These are phyloP conservation scores for Alternaria solani DNA, from an alignment of 2,329 filamentous ascomycete species.

Conservation along the genomic window DNA sequence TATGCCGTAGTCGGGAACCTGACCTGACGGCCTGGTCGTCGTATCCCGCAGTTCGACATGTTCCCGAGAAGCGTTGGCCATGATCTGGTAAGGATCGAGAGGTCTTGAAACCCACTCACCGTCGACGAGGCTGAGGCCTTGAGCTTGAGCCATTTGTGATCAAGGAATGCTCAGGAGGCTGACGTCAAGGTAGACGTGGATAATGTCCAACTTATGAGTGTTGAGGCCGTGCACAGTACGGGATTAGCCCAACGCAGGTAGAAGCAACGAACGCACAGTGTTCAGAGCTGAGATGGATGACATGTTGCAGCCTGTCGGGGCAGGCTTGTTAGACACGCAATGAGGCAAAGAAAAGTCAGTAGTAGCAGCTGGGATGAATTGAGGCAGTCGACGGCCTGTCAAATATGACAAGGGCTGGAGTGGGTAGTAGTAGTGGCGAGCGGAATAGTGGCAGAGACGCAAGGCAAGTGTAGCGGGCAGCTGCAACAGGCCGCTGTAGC, in stretches of 20 bases:
- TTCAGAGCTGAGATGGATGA: slow-evolving; percentile 12
- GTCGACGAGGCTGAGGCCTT: slow-evolving; percentile 37
- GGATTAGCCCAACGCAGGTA: slow-evolving; percentile 14
- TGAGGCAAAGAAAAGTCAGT: slow-evolving; percentile 14
- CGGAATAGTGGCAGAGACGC: slow-evolving; percentile 19
- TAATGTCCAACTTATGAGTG: slow-evolving; percentile 9
- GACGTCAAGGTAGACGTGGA: slow-evolving; percentile 7
- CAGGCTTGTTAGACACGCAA: slow-evolving; percentile 21
- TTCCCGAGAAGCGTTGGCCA: slow-evolving; percentile 45
- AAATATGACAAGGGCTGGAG: slow-evolving; percentile 20
- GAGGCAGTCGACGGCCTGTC: slow-evolving; percentile 17
- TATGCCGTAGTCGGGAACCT: slow-evolving; percentile 69
- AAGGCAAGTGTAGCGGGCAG: slow-evolving; percentile 11
- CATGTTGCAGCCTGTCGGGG: slow-evolving; percentile 29
- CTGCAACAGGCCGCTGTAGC: slow-evolving; percentile 2
- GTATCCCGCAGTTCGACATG: slow-evolving; percentile 38
- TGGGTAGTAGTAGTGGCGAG: slow-evolving; percentile 15
- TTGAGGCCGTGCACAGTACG: slow-evolving; percentile 10
- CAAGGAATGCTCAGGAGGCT: slow-evolving; percentile 1
- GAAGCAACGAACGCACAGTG: slow-evolving; percentile 15
- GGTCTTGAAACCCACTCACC: slow-evolving; percentile 48
- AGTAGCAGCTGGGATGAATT: slow-evolving; percentile 19
- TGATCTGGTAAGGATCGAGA: slow-evolving; percentile 53
- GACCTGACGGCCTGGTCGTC: slow-evolving; percentile 41
- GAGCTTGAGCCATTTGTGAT: slow-evolving; percentile 40